phyloP scores from a whole-genome alignment of 495 filamentous ascomycete species.

The Lophiostoma macrostomum region DNA sequence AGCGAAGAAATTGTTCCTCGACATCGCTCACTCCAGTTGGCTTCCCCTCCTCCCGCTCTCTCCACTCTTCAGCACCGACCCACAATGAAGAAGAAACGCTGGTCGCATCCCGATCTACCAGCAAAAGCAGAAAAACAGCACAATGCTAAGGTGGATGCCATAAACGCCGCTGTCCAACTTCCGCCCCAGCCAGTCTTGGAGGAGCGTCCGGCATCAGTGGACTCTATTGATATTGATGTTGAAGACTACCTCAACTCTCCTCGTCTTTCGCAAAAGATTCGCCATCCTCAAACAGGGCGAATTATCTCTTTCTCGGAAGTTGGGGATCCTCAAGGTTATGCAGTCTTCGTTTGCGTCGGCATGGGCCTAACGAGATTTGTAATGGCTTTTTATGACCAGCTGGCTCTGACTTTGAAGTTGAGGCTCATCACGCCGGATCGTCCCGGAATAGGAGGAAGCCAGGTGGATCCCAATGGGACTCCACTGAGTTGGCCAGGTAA shows the following conservation, averaged over 20 bases:
- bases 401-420: constrained; percentile 83
- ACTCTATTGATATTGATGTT: constrained; percentile 81
- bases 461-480: constrained; percentile 75
- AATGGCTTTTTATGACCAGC: constrained; percentile 95
- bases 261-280: constrained; percentile 80
- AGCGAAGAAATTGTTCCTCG: constrained; percentile 27
- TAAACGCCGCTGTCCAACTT: constrained; percentile 7
- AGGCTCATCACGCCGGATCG: constrained; percentile 91
- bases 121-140: constrained; percentile 31
- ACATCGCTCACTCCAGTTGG: constrained; percentile 23
- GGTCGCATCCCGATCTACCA: constrained; percentile 42
- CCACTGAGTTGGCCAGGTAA: constrained; percentile 92
- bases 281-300: constrained; percentile 78
- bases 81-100: constrained; percentile 33
- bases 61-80: constrained; percentile 15
- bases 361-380: constrained; percentile 97
- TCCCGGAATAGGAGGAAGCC: constrained; percentile 91
- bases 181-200: constrained; percentile 25
- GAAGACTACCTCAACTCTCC: constrained; percentile 80
- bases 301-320: constrained; percentile 96
- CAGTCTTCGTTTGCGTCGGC: constrained; percentile 93
- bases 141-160: constrained; percentile 23
- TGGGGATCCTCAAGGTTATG: constrained; percentile 85
- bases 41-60: background rate
- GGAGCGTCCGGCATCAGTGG: constrained; percentile 64